Base-by-base conservation (phyloP, 2,329 filamentous ascomycete genomes). In the Peltaster fructicola region DNA sequence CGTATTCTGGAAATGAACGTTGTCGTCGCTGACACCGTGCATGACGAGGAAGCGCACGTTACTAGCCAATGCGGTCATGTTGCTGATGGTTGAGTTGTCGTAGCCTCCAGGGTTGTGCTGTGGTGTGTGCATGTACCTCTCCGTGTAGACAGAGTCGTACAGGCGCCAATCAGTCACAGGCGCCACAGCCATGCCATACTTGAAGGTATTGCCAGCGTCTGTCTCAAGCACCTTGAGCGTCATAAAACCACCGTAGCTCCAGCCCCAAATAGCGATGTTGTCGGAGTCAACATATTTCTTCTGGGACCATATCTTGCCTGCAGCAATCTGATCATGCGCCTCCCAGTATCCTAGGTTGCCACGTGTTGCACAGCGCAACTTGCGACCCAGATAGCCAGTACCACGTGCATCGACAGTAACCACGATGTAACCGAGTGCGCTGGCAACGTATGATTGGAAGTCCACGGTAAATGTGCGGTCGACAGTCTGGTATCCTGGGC, bases 161-260 rank as follows among this genome's bases (percentile, higher is more conserved):
- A 77, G 92, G 29, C 77, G 67, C 88, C 88, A 98, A 52, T 98
- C 84, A 0, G 85, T 95, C n/a, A 98, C 88, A 10, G 88, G 88
- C 2, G 88, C 88, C 25, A 98, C 90, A 5, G 90, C 82, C 78
- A 98, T 92, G 39, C 88, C 90, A 49, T 98, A 98, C 35, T 73
- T 73, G 57, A 93, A 98, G 0, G 84, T 95, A 44, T 69, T 50
- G 4, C 90, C 88, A 6, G 70, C 85, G 47, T 98, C 88, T 33
- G 70, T 66, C 58, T 98, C 88, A 8, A 98, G 70, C 1, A 81
- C 88, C 59, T 98, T 98, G 42, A 98, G 65, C 5, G 88, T 80
- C 60, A 79, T 78, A 59, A 91, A 98, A 7, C 88, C 88, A 30
- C 88, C 88, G 45, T 88, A 98, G 34, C 80, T 91, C 88, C 88